Evolutionary conservation across 768 basidiomycete species (phyloP), one percentile per base, ranked within the genome.

Genomic region (Panaeolus papilionaceus): DNA sequence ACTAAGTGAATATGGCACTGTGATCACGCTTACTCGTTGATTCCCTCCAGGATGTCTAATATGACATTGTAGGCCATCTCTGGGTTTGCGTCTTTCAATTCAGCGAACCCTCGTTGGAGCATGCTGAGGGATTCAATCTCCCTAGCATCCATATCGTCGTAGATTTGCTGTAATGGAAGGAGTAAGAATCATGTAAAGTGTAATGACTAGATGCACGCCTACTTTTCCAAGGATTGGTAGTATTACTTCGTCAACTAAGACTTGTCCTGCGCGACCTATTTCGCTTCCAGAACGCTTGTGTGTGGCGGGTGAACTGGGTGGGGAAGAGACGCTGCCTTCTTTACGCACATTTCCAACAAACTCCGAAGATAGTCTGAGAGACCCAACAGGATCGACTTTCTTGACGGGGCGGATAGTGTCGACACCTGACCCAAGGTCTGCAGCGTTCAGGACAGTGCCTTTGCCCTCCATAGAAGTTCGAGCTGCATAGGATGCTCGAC

Each of bases 401-500:
- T 96, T 97, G 69, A 97, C 89, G 0, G 96, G 96, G 64, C 95
- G 86, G 73, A 99, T 94, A 1, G 96, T 99, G 73, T 93, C 94
- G 54, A 93, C 84, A 44, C 95, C 95, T 64, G 84, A 92, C 18
- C 94, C 95, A n/a, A 96, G 75, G 77, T 96, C 95, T 11, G 90
- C 94, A 72, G 90, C 90, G 49, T 86, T 86, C 72, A 96, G 80
- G 8, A 95, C 81, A 0, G 93, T 95, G 11, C 95, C 95, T 14
- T 84, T 73, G 44, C 86, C 89, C 66, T 83, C 81, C 18, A 83
- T 77, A 47, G 86, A 86, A 64, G 87, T 87, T 45, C 95, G 87
- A 20, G 88, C 91, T 49, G 91, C 89, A 78, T 93, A 95, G 1
- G 93, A 95, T 44, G 93, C 87, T 62, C 93, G 88, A 51, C 91